Percentiles rank a stretch among this genome's conserved stretches.
These are phyloP conservation scores for Chlorella sp. DNA, from an alignment of 139 green algal genomes.

Conservation along the genomic window DNA sequence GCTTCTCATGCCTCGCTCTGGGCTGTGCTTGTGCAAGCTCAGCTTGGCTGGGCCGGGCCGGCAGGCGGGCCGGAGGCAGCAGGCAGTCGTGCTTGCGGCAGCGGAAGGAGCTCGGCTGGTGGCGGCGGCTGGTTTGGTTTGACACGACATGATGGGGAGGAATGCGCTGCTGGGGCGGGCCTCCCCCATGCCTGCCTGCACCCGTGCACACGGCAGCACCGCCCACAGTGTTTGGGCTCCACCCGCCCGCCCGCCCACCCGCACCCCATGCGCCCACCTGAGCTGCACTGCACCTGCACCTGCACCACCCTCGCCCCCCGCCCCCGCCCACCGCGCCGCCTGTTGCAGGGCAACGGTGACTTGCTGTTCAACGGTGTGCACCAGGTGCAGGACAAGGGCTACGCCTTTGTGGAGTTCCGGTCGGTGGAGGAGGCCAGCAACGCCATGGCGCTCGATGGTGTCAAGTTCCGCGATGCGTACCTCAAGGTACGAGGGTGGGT, in stretches of 20 bases:
- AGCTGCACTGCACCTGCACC: not conserved
- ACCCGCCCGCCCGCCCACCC: not conserved
- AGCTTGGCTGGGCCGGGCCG: no score
- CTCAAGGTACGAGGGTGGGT: constrained; percentile 60
- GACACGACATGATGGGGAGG: no score
- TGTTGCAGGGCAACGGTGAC: constrained; percentile 26
- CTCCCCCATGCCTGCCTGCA: not conserved
- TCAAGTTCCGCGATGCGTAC: constrained; percentile 64
- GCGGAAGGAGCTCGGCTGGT: no score
- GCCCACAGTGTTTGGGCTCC: no score
- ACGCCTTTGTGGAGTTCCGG: constrained; percentile 39
- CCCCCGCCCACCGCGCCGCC: not conserved
- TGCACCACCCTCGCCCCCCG: not conserved
- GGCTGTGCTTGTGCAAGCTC: no score
- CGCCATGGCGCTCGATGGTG: constrained; percentile 81
- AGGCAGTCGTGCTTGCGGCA: no score
- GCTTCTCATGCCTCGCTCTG: not conserved
- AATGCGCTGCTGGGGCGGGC: no score
- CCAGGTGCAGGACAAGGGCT: constrained; percentile 31
- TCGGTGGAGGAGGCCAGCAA: constrained; percentile 82
- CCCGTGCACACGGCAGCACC: no score
- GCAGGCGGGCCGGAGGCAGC: no score
- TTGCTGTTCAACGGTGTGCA: constrained; percentile 25
- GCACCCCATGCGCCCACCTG: not conserved
- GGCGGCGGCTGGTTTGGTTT: no score